Evolutionary conservation across 306 rosid genomes (phyloP).

Genomic region (Trichosanthes truncata): DNA sequence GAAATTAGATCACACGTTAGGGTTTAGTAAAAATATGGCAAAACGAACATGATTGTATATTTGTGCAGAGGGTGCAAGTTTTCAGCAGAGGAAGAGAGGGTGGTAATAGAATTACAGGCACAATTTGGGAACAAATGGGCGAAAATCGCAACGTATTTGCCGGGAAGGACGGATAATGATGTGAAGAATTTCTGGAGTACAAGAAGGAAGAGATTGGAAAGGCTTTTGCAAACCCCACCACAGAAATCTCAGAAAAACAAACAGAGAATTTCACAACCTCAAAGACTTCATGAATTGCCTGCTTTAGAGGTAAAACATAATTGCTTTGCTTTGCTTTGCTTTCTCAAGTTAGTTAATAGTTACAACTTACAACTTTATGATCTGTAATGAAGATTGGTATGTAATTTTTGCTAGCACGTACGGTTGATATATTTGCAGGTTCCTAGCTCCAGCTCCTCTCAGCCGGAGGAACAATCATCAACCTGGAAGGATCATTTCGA

Average conservation of each 20-base stretch:
- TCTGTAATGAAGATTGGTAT: not conserved
- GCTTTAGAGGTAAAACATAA: slow-evolving; percentile 1
- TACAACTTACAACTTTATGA: not conserved
- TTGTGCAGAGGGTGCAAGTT: slow-evolving; percentile 48
- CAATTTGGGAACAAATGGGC: slow-evolving; percentile 67
- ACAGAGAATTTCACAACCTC: slow-evolving; percentile 10
- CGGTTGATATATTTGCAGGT: slow-evolving; percentile 25
- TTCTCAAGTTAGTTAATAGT: too few species aligned
- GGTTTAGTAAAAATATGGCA: too few species aligned
- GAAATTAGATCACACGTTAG: too few species aligned
- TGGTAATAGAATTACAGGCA: slow-evolving; percentile 50
- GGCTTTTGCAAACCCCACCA: slow-evolving; percentile 26
- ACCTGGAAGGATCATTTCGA: slow-evolving; percentile 2
- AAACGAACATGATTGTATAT: not conserved
- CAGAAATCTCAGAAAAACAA: slow-evolving; percentile 27
- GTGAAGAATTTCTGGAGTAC: slow-evolving; percentile 69
- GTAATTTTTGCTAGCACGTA: not conserved
- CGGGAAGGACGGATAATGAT: slow-evolving; percentile 54
- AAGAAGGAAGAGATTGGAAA: slow-evolving; percentile 34
- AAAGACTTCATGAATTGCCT: not conserved
- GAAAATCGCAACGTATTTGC: slow-evolving; percentile 41
- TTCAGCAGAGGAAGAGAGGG: slow-evolving; percentile 45
- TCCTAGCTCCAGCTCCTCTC: slow-evolving; percentile 22
- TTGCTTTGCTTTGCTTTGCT: too few species aligned
- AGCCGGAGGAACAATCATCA: slow-evolving; percentile 16